These are phyloP conservation scores for Gossypium anomalum DNA, from an alignment of 345 rosid species.

Conservation along the genomic window DNA sequence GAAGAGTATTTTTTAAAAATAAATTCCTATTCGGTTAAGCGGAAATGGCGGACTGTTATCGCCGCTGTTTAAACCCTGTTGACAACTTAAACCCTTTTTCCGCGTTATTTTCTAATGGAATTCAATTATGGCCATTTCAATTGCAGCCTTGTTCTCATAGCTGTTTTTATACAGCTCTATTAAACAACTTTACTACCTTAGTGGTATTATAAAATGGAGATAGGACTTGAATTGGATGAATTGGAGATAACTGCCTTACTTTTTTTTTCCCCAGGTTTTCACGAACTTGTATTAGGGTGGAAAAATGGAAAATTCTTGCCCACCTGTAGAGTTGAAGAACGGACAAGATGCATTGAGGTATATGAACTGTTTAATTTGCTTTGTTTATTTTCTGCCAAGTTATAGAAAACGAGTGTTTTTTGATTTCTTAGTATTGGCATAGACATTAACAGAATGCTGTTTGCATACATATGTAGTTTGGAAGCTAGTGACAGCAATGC, in stretches of 20 bases:
- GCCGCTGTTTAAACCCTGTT: not conserved
- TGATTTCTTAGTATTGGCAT: not conserved
- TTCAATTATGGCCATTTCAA: not conserved
- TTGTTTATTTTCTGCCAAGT: not conserved
- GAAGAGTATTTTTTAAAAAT: too few relatives aligned
- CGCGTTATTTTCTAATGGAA: not conserved
- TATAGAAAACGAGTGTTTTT: not conserved
- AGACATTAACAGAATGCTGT: not conserved
- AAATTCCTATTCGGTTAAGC: too few relatives aligned
- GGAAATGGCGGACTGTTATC: too few relatives aligned
- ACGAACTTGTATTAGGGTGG: not conserved
- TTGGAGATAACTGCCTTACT: not conserved
- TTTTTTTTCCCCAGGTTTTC: not conserved
- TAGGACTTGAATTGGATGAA: not conserved
- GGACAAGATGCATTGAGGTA: not conserved
- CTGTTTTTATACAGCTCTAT: too few relatives aligned
- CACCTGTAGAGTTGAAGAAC: not conserved
- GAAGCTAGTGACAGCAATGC: constrained; percentile 5
- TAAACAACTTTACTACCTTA: not conserved
- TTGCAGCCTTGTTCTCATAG: not conserved
- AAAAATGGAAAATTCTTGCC: not conserved
- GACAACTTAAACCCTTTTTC: not conserved
- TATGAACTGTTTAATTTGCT: not conserved
- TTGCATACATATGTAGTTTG: not conserved
- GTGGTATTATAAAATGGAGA: not conserved